A percentile compares a stretch with the other conserved stretches of the same genome.
These are phyloP conservation scores for Calocybe gangraenosa DNA, from an alignment of 768 basidiomycete genomes.

Conservation along the genomic window DNA sequence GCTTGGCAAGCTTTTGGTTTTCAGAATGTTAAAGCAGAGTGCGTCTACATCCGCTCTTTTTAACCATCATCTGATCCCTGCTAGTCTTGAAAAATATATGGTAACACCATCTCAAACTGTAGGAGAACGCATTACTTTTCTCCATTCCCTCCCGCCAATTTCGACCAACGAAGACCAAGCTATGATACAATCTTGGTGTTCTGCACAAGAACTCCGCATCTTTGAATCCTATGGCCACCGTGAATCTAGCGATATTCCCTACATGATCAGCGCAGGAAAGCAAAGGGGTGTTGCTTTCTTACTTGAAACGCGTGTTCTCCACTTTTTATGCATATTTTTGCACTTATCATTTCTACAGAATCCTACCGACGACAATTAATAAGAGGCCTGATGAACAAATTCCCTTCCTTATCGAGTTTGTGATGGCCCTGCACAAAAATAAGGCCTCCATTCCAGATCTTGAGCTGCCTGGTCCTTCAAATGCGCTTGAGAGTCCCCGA, in stretches of 20 bases:
- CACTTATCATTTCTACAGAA: constrained; percentile 5
- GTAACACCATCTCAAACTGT: constrained; percentile 14
- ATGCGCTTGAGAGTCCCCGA: neutral
- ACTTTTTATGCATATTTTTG: neutral
- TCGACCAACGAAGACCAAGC: constrained; percentile 3
- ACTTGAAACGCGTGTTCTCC: constrained; percentile 18
- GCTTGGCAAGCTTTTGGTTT: no score
- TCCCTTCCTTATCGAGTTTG: constrained; percentile 20
- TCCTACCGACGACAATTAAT: constrained; percentile 23
- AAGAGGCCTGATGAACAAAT: constrained; percentile 16
- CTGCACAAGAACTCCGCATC: constrained; percentile 16
- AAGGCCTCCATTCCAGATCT: constrained; percentile 9
- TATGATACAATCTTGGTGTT: constrained; percentile 18
- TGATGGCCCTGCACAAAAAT: constrained; percentile 19
- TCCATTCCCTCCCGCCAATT: neutral
- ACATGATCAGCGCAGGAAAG: constrained; percentile 18
- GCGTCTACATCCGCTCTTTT: constrained; percentile 8
- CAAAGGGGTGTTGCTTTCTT: constrained; percentile 18
- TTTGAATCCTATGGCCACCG: constrained; percentile 18
- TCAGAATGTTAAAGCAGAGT: constrained; percentile 13
- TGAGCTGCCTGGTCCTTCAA: neutral
- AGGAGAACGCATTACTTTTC: neutral
- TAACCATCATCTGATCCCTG: constrained; percentile 15
- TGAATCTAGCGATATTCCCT: constrained; percentile 18
- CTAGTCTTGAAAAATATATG: constrained; percentile 20